Conservation (phyloP, 257 asterid species). For the Voacanga thouarsii region DNA sequence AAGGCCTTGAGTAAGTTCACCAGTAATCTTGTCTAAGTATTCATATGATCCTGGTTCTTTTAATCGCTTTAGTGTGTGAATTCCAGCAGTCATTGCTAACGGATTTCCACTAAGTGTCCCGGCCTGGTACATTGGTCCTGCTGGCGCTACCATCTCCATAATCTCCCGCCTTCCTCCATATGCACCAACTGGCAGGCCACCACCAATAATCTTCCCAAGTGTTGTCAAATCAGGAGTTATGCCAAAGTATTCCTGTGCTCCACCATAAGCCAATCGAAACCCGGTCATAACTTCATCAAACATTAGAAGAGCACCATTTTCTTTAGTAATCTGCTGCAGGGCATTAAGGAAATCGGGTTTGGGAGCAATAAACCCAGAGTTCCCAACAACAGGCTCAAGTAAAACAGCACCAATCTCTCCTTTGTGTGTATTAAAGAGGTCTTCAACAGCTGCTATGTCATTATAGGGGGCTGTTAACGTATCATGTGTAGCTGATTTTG, state of each 20-base stretch:
- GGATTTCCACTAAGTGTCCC: conserved; percentile 99
- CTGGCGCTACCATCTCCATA: conserved; percentile 99
- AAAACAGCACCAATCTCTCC: conserved; percentile 77
- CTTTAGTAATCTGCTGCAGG: conserved; percentile 57
- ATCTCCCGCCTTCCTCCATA: conserved; percentile 96
- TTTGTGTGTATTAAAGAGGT: conserved; percentile 67
- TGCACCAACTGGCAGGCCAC: conserved; percentile 98
- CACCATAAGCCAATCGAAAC: conserved; percentile 83
- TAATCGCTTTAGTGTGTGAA: conserved; percentile 85
- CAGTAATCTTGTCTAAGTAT: conserved; percentile 63
- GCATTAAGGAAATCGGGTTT: conserved; percentile 63
- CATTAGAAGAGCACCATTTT: conserved; percentile 62
- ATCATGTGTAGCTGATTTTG: conserved; percentile 66
- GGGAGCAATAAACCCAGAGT: conserved; percentile 88
- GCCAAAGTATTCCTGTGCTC: conserved; percentile 95
- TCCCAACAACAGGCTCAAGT: conserved; percentile 95
- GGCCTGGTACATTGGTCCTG: conserved; percentile 99
- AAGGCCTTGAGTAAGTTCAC: conserved; percentile 69
- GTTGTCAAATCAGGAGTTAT: conserved; percentile 94
- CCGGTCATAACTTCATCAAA: conserved; percentile 99
- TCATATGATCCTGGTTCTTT: conserved; percentile 68
- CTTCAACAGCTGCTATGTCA: conserved; percentile 56
- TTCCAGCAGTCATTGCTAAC: conserved; percentile 98
- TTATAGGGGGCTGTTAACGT: conserved; percentile 87
- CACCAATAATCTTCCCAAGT: conserved; percentile 96